Base-by-base conservation (phyloP, 306 rosid species). In the Sechiopsis laciniata region DNA sequence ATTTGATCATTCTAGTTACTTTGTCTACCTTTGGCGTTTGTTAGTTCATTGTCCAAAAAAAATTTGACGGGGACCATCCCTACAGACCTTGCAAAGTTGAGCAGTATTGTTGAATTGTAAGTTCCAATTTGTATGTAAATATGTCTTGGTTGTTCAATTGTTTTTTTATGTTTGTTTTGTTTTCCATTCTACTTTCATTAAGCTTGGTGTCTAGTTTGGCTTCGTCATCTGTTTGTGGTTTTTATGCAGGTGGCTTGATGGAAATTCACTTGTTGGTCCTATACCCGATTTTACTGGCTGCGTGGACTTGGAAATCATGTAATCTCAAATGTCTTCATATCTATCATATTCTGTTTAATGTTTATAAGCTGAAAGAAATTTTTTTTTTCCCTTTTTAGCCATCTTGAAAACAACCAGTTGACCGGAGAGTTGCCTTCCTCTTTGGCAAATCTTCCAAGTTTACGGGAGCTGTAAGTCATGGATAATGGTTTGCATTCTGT, bases 331-430 rank as follows among this genome's bases (percentile, higher is more conserved):
- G 71, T 66, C 74, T 74, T 76, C 11, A 45, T 67, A 66, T 72
- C 63, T 22, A 70, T 17, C 56, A 21, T 79, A 60, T 19, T 20
- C 72, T 48, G 55, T 42, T 57, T n/a, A 37, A 68, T 59, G 35
- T 50, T 48, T 68, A 61, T 77, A 72, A 63, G 57, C 89, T 86
- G 80, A 86, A 22, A 24, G 29, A 54, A 61, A 71, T 76, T 65
- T 80, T 85, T 84, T 19, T 73, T 76, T 32, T 32, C 5, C 5
- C 37, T 32, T 71, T 84, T 79, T 79, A 93, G 98, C 75, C 98
- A 93, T 84, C 94, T 93, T 9, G 98, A 93, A 78, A 87, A 88
- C 82, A 93, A 93, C 79, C 97, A 82, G 74, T 87, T 93, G 86
- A 83, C 79, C 0, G 97, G 96, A 21, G 85, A 55, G 74, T 83